Conservation (phyloP, 306 rosid species). For the Chamaecrista fasciculata region DNA sequence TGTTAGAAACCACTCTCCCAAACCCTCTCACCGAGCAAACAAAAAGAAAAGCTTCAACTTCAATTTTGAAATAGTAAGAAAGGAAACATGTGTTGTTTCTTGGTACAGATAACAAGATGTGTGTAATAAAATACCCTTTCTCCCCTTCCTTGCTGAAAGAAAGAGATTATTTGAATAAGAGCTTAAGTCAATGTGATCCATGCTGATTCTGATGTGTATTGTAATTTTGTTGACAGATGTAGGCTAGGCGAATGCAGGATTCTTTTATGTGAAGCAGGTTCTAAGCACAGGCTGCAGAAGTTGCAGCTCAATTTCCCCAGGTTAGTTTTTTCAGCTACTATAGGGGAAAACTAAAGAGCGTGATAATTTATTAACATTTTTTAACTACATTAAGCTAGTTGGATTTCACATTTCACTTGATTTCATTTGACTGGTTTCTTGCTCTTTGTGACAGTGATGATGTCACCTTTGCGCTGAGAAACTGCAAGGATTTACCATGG, state of each 20-base stretch:
- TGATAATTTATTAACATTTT: no score
- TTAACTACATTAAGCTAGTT: not conserved
- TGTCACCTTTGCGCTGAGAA: constrained; percentile 84
- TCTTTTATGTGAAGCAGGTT: constrained; percentile 80
- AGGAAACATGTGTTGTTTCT: not conserved
- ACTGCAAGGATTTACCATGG: constrained; percentile 78
- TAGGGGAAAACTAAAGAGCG: no score
- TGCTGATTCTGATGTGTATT: constrained; percentile 6
- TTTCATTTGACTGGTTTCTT: constrained; percentile 29
- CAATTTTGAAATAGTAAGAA: not conserved
- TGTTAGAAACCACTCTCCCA: not conserved
- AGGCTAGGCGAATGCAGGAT: constrained; percentile 85
- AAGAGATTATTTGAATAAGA: not conserved
- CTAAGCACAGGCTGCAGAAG: constrained; percentile 85
- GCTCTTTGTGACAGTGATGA: constrained; percentile 57
- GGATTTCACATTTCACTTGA: constrained; percentile 1
- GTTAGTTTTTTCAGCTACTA: constrained; percentile 44
- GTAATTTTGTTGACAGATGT: constrained; percentile 52
- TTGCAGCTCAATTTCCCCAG: constrained; percentile 91
- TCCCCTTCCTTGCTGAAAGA: not conserved
- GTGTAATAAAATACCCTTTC: not conserved
- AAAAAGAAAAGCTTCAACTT: not conserved
- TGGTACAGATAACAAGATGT: not conserved
- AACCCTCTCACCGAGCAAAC: not conserved
- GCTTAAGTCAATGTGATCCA: constrained; percentile 15